Base-by-base conservation (phyloP, 768 basidiomycete species). In the Lactarius quietus region DNA sequence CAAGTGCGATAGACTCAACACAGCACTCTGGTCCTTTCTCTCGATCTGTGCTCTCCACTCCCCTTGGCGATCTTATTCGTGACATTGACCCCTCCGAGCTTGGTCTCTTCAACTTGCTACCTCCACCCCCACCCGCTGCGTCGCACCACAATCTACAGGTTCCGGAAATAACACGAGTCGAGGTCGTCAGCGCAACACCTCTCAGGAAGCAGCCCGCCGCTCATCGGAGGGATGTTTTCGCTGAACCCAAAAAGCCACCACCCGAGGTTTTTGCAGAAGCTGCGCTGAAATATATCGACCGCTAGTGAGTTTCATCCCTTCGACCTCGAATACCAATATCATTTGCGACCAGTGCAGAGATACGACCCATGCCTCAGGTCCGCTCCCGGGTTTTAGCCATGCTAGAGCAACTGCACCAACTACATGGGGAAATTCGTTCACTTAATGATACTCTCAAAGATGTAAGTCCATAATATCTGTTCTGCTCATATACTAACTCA, bases 251-350 rank as follows among this genome's bases (percentile, higher is more conserved):
- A 52, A 85, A 86, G 26, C 77, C 83, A 9, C 86, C 89, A 28
- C 89, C 90, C 7, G 90, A 92, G 73, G 80, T 89, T 17, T 92
- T 90, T 73, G 88, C 85, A 0, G 79, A 85, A 65, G 91, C 91
- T 10, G 89, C 91, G 0, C 72, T 89, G 66, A 90, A 86, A 74
- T 91, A 87, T 70, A 79, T 93, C 61, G 86, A 90, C 72, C 83
- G 86, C 73, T 93, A 90, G 90, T 90, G 71, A 72, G 90, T 79
- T 55, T 23, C 52, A 41, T 59, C 10, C n/a, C 17, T 33, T n/a
- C 36, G 54, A 20, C 26, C 33, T 48, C 28, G 18, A 63, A 62
- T 41, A 39, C n/a, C 38, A 52, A 64, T 41, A 35, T n/a, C 41
- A 52, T 55, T 59, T 17, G 54, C 28, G 28, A 51, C 33, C 23